Percentiles rank a stretch among this genome's conserved stretches.
phyloP scores from a whole-genome alignment of 768 basidiomycete species.

The Gyrodon lividus region DNA sequence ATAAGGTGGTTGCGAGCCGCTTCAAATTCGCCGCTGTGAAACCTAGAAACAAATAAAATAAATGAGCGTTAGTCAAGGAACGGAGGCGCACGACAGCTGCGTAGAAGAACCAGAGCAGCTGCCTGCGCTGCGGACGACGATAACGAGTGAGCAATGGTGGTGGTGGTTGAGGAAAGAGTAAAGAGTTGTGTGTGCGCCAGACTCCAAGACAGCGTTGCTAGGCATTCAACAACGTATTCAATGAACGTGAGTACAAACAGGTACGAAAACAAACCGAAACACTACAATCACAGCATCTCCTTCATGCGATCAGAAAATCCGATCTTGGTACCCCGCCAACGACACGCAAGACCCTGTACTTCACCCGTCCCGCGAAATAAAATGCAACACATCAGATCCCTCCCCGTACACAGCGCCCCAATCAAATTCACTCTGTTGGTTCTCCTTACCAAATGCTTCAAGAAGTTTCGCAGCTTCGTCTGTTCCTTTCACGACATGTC shows the following conservation, averaged over 20 bases:
- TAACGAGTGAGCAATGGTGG: not conserved
- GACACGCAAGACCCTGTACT: not conserved
- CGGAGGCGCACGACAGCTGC: not conserved
- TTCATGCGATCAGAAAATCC: conserved; percentile 20
- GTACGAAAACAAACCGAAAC: conserved; percentile 8
- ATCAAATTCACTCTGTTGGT: conserved; percentile 65
- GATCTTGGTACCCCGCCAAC: conserved; percentile 6
- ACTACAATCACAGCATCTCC: conserved; percentile 22
- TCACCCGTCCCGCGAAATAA: conserved; percentile 29
- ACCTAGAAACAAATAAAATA: not conserved
- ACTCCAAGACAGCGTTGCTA: conserved; percentile 22
- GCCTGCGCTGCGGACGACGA: conserved; percentile 11
- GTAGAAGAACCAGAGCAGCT: conserved; percentile 4
- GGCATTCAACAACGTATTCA: conserved; percentile 14
- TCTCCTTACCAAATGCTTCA: conserved; percentile 71
- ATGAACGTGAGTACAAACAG: conserved; percentile 3
- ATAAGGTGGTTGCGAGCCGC: not conserved
- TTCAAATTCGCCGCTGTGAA: not conserved
- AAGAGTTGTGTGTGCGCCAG: not conserved
- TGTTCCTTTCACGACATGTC: conserved; percentile 51
- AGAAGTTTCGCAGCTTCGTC: conserved; percentile 51
- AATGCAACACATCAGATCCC: conserved; percentile 72
- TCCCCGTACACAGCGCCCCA: conserved; percentile 66
- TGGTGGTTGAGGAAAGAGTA: conserved; percentile 2
- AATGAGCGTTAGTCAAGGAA: conserved; percentile 10